Evolutionary conservation across 2,329 filamentous ascomycete species (phyloP).

Genomic region (Ceratocystis lukuohia): DNA sequence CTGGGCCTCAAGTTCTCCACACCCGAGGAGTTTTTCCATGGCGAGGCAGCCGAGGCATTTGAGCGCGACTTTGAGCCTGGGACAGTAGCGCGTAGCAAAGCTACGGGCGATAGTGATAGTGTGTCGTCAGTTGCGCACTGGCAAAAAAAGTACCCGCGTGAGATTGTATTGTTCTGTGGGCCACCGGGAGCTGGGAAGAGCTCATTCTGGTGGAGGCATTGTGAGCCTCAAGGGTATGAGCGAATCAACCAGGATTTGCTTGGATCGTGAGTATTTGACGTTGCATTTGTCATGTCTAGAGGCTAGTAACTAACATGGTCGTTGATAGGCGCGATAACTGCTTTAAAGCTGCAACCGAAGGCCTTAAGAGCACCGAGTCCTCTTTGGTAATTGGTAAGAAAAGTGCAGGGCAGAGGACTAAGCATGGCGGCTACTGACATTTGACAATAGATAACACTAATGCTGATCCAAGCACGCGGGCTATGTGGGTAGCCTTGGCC

Average conservation of each 20-base stretch:
- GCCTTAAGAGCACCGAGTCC: slow-evolving; percentile 44
- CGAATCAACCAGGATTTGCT: slow-evolving; percentile 83
- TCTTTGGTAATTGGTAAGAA: slow-evolving; percentile 66
- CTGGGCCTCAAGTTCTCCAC: slow-evolving; percentile 68
- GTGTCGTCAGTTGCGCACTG: slow-evolving; percentile 27
- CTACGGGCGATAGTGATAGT: slow-evolving; percentile 21
- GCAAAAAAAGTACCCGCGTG: slow-evolving; percentile 50
- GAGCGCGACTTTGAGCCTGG: slow-evolving; percentile 57
- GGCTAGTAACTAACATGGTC: not conserved
- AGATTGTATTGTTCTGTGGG: slow-evolving; percentile 76
- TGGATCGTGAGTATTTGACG: slow-evolving; percentile 41
- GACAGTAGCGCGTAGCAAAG: slow-evolving; percentile 32
- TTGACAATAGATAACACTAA: slow-evolving; percentile 76
- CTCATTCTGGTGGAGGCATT: slow-evolving; percentile 68
- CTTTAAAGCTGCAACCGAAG: slow-evolving; percentile 56
- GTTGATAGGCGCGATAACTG: slow-evolving; percentile 42
- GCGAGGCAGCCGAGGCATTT: slow-evolving; percentile 51
- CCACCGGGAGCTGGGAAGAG: slow-evolving; percentile 86
- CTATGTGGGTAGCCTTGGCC: slow-evolving; percentile 66
- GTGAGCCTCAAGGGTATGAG: slow-evolving; percentile 67
- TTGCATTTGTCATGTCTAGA: not conserved
- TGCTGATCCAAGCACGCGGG: slow-evolving; percentile 60
- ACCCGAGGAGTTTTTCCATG: slow-evolving; percentile 83
- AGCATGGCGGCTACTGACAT: not conserved
- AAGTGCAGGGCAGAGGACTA: not conserved